Evolutionary conservation across 805 yeast genomes (phyloP).

Genomic region (Pichia scutulata): DNA sequence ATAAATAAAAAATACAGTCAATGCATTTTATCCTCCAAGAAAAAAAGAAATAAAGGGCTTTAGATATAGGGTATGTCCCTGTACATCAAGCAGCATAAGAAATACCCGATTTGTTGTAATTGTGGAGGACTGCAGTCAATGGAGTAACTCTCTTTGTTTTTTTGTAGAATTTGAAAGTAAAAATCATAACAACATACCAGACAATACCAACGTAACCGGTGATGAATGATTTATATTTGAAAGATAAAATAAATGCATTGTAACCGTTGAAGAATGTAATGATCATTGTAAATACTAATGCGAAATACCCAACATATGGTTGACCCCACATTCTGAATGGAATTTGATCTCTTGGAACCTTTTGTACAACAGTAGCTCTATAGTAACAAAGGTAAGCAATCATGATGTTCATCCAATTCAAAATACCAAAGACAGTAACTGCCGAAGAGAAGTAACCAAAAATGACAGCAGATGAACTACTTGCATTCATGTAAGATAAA

Average conservation of each 20-base stretch:
- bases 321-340: slow-evolving; percentile 17
- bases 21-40: no score
- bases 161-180: slow-evolving; percentile 2
- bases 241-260: slow-evolving; percentile 12
- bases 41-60: no score
- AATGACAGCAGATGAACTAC: slow-evolving; percentile 7
- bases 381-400: slow-evolving; percentile 12
- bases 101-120: no score
- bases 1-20: no score
- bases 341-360: slow-evolving; percentile 13
- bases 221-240: slow-evolving; percentile 14
- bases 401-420: slow-evolving; percentile 16
- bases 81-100: no score
- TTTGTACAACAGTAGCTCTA: slow-evolving; percentile 12
- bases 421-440: slow-evolving; percentile 16
- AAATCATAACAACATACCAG: slow-evolving; percentile 2
- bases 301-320: slow-evolving; percentile 15
- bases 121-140: neutral
- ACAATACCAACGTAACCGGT: slow-evolving; percentile 16
- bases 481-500: slow-evolving; percentile 13
- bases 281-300: slow-evolving; percentile 7
- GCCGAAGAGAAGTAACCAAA: slow-evolving; percentile 15
- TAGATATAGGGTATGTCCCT: no score
- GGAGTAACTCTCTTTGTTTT: slow-evolving; percentile 5
- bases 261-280: slow-evolving; percentile 17